These are phyloP conservation scores for Starmerella kuoi DNA, from an alignment of 805 yeast species.

Conservation along the genomic window DNA sequence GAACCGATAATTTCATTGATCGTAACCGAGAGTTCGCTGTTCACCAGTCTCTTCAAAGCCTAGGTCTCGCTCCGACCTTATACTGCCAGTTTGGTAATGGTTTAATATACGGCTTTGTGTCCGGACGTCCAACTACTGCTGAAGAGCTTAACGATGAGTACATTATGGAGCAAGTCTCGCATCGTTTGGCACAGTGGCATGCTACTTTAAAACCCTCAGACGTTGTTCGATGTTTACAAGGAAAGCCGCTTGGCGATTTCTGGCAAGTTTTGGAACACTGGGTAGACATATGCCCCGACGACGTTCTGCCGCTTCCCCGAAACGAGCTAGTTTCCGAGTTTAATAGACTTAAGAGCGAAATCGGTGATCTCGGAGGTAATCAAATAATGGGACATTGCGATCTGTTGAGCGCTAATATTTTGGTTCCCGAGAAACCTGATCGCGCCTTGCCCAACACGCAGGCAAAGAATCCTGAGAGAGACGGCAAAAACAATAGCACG, in stretches of 20 bases:
- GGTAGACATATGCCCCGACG: constrained; percentile 49
- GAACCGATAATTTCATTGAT: constrained; percentile 60
- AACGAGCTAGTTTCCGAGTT: constrained; percentile 41
- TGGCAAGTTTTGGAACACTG: constrained; percentile 54
- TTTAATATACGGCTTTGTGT: constrained; percentile 53
- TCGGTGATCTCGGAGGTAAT: constrained; percentile 37
- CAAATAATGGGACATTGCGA: constrained; percentile 59
- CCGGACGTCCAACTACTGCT: constrained; percentile 49
- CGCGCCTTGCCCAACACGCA: background rate
- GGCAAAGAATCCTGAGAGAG: background rate
- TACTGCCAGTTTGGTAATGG: constrained; percentile 63
- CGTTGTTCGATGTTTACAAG: constrained; percentile 7
- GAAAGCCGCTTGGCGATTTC: constrained; percentile 29
- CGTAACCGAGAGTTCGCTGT: constrained; percentile 63
- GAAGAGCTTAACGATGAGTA: constrained; percentile 39
- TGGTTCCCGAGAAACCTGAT: constrained; percentile 37
- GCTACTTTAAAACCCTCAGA: constrained; percentile 28
- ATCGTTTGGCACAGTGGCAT: constrained; percentile 63
- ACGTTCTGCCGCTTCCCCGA: constrained; percentile 29
- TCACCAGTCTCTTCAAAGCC: constrained; percentile 48
- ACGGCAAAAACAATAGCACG: background rate
- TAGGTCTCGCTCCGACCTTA: constrained; percentile 54
- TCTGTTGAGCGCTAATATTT: constrained; percentile 59
- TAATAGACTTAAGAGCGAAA: constrained; percentile 38
- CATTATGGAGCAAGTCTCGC: constrained; percentile 48